These are phyloP conservation scores for Ceratocystis huliohia DNA, from an alignment of 2,329 filamentous ascomycete genomes.

Conservation along the genomic window DNA sequence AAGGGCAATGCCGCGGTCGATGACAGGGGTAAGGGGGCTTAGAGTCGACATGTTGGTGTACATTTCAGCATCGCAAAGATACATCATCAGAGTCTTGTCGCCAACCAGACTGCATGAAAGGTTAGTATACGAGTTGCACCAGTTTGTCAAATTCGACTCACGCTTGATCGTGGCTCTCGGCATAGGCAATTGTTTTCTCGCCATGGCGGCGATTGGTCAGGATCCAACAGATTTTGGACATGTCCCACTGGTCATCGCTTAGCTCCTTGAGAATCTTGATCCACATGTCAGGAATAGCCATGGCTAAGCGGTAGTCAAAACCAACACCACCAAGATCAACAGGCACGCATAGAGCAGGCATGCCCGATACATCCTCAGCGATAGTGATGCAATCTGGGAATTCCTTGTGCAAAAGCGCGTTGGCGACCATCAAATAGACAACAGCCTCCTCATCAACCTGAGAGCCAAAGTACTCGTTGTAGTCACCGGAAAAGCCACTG, in stretches of 20 bases:
- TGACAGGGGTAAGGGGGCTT: constrained; percentile 70
- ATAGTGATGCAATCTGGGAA: constrained; percentile 84
- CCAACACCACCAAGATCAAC: constrained; percentile 80
- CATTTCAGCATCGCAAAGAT: constrained; percentile 91
- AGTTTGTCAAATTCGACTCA: constrained; percentile 37
- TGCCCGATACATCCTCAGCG: constrained; percentile 94
- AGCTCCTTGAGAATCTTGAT: constrained; percentile 97
- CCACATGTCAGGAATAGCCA: constrained; percentile 98
- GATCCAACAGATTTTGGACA: constrained; percentile 71
- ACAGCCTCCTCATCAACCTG: constrained; percentile 86
- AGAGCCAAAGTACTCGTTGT: constrained; percentile 92
- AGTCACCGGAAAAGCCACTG: constrained; percentile 90
- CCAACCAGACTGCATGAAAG: constrained; percentile 59
- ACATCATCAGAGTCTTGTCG: constrained; percentile 95
- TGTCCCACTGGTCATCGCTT: constrained; percentile 82
- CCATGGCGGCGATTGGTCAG: constrained; percentile 86
- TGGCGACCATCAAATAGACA: constrained; percentile 90
- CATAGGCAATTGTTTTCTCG: constrained; percentile 97
- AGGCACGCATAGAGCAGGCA: constrained; percentile 89
- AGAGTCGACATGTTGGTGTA: constrained; percentile 95
- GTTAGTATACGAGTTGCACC: constrained; percentile 21
- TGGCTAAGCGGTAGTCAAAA: constrained; percentile 93
- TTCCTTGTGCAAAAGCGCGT: constrained; percentile 84
- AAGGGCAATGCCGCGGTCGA: constrained; percentile 79
- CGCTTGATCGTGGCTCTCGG: constrained; percentile 96